Conservation (phyloP, 306 rosid genomes). For the Quercus agrifolia region DNA sequence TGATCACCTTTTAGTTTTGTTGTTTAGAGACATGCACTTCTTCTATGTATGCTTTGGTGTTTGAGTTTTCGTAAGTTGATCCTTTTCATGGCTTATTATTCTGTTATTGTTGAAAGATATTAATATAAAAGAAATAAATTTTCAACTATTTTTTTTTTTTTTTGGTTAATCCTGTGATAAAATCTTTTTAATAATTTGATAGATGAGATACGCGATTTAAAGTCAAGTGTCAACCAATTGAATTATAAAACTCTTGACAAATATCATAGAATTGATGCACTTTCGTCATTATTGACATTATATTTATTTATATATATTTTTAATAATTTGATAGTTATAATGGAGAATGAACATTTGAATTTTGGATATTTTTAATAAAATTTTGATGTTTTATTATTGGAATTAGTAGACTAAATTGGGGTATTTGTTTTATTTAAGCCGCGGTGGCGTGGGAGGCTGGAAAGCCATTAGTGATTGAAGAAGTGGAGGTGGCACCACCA, state of each 20-base stretch:
- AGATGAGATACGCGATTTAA: accelerated
- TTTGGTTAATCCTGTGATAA: no score
- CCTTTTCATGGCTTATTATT: no score
- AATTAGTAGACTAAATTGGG: not conserved
- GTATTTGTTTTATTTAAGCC: conserved; percentile 8
- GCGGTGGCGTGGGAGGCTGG: conserved; percentile 43
- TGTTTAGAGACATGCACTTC: no score
- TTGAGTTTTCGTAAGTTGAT: no score
- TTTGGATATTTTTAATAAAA: not conserved
- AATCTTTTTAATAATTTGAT: no score
- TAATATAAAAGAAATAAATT: not conserved
- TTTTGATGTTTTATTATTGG: not conserved
- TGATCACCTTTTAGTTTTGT: no score
- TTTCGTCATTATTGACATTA: no score
- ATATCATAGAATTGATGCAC: no score
- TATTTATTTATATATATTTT: no score
- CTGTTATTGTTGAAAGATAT: not conserved
- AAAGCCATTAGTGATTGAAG: conserved; percentile 35
- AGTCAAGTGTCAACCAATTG: no score
- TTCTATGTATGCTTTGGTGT: no score
- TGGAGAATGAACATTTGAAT: not conserved
- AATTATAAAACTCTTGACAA: no score
- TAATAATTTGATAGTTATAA: not conserved
- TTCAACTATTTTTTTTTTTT: not conserved
- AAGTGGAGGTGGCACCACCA: conserved; percentile 39